Percentiles rank a stretch among this genome's conserved stretches.
Conservation (phyloP, 176 grass and related monocot genomes). For the Oryza glumipatula region DNA sequence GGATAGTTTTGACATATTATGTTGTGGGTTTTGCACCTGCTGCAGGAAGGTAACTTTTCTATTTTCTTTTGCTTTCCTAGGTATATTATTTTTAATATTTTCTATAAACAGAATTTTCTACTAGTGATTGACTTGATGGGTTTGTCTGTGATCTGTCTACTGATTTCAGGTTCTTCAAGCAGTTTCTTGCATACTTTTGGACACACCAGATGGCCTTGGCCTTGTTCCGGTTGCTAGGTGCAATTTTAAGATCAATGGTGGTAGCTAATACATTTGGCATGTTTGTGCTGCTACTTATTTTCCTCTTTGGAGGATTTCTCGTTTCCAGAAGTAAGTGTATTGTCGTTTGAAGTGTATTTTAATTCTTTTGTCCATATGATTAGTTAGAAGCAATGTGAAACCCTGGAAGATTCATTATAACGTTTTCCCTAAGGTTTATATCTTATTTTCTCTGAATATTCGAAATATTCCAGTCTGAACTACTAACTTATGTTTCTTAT, state of each 20-base stretch:
- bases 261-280: constrained; percentile 63
- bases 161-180: constrained; percentile 58
- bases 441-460: not conserved
- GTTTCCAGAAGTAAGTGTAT: constrained; percentile 49
- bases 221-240: constrained; percentile 62
- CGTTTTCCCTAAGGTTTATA: not conserved
- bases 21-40: constrained; percentile 53
- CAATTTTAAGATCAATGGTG: constrained; percentile 58
- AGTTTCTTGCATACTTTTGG: constrained; percentile 45
- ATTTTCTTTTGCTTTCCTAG: constrained; percentile 1
- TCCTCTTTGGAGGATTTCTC: constrained; percentile 65
- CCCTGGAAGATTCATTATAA: not conserved
- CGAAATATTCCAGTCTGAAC: not conserved
- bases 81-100: not conserved
- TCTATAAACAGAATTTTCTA: not conserved
- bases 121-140: not conserved
- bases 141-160: not conserved
- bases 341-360: constrained; percentile 5
- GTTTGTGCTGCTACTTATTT: constrained; percentile 53
- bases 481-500: constrained; percentile 1
- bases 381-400: not conserved
- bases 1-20: constrained; percentile 59
- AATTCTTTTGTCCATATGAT: not conserved
- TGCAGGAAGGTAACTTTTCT: constrained; percentile 26
- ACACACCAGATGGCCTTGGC: constrained; percentile 62